Evolutionary conservation across 768 basidiomycete species (phyloP), one percentile per base, ranked within the genome.

Genomic region (Phylloporus sp.): DNA sequence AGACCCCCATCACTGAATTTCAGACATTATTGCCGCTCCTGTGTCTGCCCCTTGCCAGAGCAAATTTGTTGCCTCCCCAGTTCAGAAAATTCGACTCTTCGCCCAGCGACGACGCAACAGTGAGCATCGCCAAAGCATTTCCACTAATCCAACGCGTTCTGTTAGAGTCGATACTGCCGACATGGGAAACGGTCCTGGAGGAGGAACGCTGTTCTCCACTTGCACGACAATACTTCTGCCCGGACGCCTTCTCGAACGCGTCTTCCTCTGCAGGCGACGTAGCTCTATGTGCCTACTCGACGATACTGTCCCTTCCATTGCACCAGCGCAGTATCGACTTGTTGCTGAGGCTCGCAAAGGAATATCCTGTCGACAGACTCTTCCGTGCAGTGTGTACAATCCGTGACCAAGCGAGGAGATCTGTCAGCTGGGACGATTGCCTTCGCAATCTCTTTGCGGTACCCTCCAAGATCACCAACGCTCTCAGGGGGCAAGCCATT

Each of bases 391-490:
- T 85, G 16, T 82, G 78, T 60, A 55, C 68, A 2, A 54, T 57
- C 16, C 51, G n/a, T 39, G 52, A 56, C 20, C 50, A 40, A 22
- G 57, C 54, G 24, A 69, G 67, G 51, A 65, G 64, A 35, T 69
- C 65, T 28, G 59, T 78, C 20, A 60, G 62, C 40, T 97, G 94
- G 94, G 87, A 90, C 57, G 86, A 92, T 57, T 82, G 78, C 56
- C 80, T 94, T 22, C 80, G 80, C 28, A 77, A 80, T 52, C 47
- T 85, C 2, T 73, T 84, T 45, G 74, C 80, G 15, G 69, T 95
- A 8, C 92, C 95, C 29, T 73, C 74, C n/a, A 91, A 84, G 67
- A 81, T 88, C 8, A 85, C 88, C 22, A 97, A 97, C 69, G 78
- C 80, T 3, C 65, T 84, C 29, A 78, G 73, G 26, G 73, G 71